Evolutionary conservation across 768 basidiomycete genomes (phyloP).

Genomic region (Hortiboletus campestris): DNA sequence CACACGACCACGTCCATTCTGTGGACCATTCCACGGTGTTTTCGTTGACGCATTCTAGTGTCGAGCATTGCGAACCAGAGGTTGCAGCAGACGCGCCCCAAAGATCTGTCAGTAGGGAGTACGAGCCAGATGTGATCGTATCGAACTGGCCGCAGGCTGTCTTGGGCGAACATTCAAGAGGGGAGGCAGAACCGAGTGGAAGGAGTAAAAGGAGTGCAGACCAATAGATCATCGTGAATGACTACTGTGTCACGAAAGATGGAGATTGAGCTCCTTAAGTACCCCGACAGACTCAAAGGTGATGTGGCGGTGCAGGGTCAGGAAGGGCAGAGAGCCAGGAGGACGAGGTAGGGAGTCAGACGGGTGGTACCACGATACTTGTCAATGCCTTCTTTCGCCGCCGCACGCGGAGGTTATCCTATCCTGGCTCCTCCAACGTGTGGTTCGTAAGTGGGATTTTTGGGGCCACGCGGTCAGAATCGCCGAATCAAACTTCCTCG

Average conservation of each 20-base stretch:
- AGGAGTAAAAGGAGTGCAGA: conserved; percentile 15
- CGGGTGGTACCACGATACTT: no score
- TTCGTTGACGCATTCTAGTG: conserved; percentile 42
- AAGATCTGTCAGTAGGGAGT: conserved; percentile 51
- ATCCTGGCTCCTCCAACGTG: no score
- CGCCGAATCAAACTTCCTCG: neutral
- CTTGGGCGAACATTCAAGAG: neutral
- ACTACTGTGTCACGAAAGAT: neutral
- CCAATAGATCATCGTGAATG: conserved; percentile 11
- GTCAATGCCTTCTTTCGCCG: no score
- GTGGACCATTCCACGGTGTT: conserved; percentile 49
- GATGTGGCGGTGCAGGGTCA: no score
- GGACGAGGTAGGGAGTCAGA: no score
- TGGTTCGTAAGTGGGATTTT: neutral
- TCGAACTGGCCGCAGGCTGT: conserved; percentile 51
- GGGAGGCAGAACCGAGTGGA: conserved; percentile 19
- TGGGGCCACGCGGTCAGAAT: neutral
- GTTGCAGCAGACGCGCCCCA: conserved; percentile 40
- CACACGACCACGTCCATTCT: conserved; percentile 54
- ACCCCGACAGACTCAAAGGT: neutral
- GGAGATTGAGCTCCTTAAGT: conserved; percentile 10
- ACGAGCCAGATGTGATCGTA: conserved; percentile 40
- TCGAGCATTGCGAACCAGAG: conserved; percentile 53
- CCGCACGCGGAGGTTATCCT: no score
- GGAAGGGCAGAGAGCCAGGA: no score